Conservation (phyloP, 441 rosid genomes). For the Kokia cookei region DNA sequence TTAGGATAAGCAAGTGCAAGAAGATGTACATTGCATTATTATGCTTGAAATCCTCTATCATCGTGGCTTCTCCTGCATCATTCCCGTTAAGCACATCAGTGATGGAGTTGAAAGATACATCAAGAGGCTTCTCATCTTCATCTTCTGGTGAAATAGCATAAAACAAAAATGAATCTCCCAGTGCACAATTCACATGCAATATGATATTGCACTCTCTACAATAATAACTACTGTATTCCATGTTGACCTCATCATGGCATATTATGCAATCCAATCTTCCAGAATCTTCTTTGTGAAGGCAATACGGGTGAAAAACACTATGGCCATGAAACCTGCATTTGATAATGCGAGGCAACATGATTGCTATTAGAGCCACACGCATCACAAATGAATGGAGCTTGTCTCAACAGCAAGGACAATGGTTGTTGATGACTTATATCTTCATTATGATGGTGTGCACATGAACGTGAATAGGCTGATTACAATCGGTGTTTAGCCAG, state of each 20-base stretch:
- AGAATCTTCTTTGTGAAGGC: not conserved
- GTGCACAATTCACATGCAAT: slow-evolving; percentile 8
- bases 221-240: not conserved
- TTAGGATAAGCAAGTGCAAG: not conserved
- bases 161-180: not conserved
- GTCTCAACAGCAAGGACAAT: not conserved
- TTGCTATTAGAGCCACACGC: not conserved
- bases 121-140: not conserved
- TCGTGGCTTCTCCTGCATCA: not conserved
- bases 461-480: not conserved
- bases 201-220: slow-evolving; percentile 5
- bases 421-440: slow-evolving; percentile 5
- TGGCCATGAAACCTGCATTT: slow-evolving; percentile 12
- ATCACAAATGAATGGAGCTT: slow-evolving; percentile 2
- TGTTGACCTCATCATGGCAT: not conserved
- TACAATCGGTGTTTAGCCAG: too few species aligned
- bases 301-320: not conserved
- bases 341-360: not conserved
- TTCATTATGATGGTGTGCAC: not conserved
- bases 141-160: not conserved
- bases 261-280: not conserved
- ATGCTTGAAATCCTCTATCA: not conserved
- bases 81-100: not conserved
- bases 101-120: not conserved
- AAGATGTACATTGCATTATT: not conserved